phyloP scores from a whole-genome alignment of 805 yeast species.

The Myxozyma kluyveri region DNA sequence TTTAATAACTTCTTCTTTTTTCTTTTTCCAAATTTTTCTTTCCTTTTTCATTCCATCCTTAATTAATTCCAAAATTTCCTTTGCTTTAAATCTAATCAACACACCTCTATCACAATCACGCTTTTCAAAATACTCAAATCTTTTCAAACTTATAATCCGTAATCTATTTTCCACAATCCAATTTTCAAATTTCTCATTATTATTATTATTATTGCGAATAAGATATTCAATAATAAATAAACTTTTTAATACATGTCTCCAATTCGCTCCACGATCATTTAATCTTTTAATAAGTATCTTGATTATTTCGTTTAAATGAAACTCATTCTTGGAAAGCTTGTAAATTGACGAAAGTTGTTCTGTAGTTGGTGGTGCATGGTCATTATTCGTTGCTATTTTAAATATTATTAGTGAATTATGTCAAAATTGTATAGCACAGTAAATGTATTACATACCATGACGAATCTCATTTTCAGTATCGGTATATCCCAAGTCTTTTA shows the following conservation, averaged over 20 bases:
- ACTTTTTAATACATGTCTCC: slow-evolving; percentile 94
- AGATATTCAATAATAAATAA: slow-evolving; percentile 81
- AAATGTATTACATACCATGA: slow-evolving; percentile 42
- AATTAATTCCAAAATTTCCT: slow-evolving; percentile 74
- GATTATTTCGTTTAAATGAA: slow-evolving; percentile 58
- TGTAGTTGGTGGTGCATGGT: slow-evolving; percentile 78
- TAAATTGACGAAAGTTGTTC: slow-evolving; percentile 80
- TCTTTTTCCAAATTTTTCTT: too few relatives aligned
- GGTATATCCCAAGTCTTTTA: slow-evolving; percentile 80
- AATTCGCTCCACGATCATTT: slow-evolving; percentile 92
- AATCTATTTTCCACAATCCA: slow-evolving; percentile 91
- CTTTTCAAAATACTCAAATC: slow-evolving; percentile 79
- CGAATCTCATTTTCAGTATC: slow-evolving; percentile 84
- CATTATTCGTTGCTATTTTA: slow-evolving; percentile 75
- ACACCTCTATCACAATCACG: slow-evolving; percentile 80
- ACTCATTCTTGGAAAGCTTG: slow-evolving; percentile 55
- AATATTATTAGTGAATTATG: not conserved
- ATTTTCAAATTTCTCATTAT: slow-evolving; percentile 80
- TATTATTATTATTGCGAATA: slow-evolving; percentile 76
- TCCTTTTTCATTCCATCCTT: too few relatives aligned
- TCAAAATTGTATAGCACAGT: not conserved
- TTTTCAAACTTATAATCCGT: slow-evolving; percentile 82
- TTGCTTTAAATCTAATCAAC: slow-evolving; percentile 76
- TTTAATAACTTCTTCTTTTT: too few relatives aligned
- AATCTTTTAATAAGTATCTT: slow-evolving; percentile 88